Conservation (phyloP, 176 grass and related monocot genomes). For the Eremochloa ophiuroides region DNA sequence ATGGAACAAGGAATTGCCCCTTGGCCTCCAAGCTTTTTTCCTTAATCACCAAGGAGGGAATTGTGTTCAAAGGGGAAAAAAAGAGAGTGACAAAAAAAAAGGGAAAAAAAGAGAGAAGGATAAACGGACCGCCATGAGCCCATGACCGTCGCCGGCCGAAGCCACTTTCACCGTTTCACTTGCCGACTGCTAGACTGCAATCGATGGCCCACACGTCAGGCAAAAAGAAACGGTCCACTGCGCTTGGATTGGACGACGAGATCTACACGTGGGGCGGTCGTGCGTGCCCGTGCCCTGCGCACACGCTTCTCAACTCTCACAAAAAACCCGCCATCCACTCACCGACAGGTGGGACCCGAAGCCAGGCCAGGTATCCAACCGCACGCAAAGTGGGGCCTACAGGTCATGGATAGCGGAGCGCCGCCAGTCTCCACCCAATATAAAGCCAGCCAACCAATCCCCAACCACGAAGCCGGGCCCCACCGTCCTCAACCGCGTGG, state of each 20-base stretch:
- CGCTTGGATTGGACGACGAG: not conserved
- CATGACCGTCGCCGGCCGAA: not conserved
- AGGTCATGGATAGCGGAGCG: not conserved
- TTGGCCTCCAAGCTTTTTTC: not conserved
- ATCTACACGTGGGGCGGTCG: slow-evolving; percentile 14
- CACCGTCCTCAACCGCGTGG: slow-evolving; percentile 20
- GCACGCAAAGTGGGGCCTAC: too few relatives aligned
- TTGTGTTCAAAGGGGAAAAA: not conserved
- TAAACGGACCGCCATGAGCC: not conserved
- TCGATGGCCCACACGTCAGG: not conserved
- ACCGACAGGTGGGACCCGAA: not conserved
- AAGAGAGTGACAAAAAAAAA: too few relatives aligned
- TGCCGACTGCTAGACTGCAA: not conserved
- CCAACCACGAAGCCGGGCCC: not conserved
- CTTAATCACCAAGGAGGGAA: not conserved
- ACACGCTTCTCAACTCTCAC: not conserved
- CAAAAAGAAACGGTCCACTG: not conserved
- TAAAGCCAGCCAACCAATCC: not conserved
- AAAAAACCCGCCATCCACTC: not conserved
- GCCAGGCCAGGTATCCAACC: rapidly evolving
- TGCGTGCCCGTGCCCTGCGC: not conserved
- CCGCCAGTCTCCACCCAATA: not conserved
- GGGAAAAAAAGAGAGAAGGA: not conserved
- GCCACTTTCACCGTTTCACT: too few relatives aligned
- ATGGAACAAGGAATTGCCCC: not conserved